Evolutionary conservation across 1,139 yeast species (phyloP), one percentile per base, ranked within the genome.

Genomic region (Kodamaea sp.): DNA sequence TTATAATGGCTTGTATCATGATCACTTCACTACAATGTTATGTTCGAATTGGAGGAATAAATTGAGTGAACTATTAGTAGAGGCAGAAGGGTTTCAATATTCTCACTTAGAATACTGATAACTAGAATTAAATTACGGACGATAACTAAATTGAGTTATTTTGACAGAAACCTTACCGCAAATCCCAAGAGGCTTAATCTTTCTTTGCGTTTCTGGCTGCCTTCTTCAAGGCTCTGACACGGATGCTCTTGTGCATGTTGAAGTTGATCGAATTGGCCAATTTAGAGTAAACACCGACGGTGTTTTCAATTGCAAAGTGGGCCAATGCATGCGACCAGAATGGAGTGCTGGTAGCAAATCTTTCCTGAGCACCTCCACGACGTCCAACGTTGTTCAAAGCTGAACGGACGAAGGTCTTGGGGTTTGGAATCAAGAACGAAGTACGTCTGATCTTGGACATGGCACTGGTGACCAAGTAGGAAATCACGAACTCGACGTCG

Each of bases 391-490:
- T 70, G 30, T 63, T 63, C 52, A 92, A 73, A 4, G 87, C 75
- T 13, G 94, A 64, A 20, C 66, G 57, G 32, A 92, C 98, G 61
- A 94, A 94, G 25, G 59, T 59, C 56, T 78, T 78, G 34, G 97
- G 95, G 55, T 70, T 83, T 42, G 99, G 98, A 53, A 90, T 86
- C 50, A 81, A 51, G 26, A 72, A 58, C 18, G 95, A 83, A 9
- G 95, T 55, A 50, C 83, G 80, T 61, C 83, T 82, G 53, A 92
- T 78, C 72, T 92, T 94, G 35, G 97, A 90, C 97, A 92, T 89
- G 43, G 95, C 87, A 22, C 96, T 85, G 4, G 97, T 84, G 31
- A 92, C 97, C 53, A 92, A 73, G 62, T 92, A 92, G n/a, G 97
- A 87, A 34, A 90, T 63, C 24, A 87, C 81, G 31, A 88, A 66